phyloP scores from a whole-genome alignment of 805 yeast species.

The Candida germanica region DNA sequence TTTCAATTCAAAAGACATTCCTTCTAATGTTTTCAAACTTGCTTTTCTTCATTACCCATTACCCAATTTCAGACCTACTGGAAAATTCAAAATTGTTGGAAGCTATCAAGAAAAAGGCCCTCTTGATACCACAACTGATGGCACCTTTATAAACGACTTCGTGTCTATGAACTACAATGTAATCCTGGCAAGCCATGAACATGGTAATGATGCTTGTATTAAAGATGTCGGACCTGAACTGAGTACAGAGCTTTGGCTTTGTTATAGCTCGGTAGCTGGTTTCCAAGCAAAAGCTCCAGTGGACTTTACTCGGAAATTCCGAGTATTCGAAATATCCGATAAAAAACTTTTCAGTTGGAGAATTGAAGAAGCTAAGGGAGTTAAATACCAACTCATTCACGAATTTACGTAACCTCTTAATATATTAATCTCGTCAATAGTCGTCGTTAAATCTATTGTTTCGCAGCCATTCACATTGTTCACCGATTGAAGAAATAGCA shows the following conservation, averaged over 20 bases:
- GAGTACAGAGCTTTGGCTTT: conserved; percentile 28
- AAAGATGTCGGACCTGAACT: conserved; percentile 11
- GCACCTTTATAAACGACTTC: conserved; percentile 31
- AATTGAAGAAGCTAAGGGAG: conserved; percentile 24
- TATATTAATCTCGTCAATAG: too few relatives aligned
- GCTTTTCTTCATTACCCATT: conserved; percentile 40
- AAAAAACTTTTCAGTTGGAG: conserved; percentile 37
- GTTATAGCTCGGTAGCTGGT: conserved; percentile 40
- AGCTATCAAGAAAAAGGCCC: conserved; percentile 35
- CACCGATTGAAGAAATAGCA: too few relatives aligned
- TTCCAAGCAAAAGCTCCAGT: conserved; percentile 31
- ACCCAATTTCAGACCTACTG: conserved; percentile 40
- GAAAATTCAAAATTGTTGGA: conserved; percentile 38
- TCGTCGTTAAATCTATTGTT: too few relatives aligned
- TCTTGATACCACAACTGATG: conserved; percentile 26
- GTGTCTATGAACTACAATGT: conserved; percentile 33
- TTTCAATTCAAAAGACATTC: conserved; percentile 11
- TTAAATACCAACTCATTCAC: conserved; percentile 27
- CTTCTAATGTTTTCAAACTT: conserved; percentile 21
- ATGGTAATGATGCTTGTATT: conserved; percentile 42
- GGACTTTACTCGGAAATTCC: conserved; percentile 28
- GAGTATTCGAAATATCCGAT: conserved; percentile 32
- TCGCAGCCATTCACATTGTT: neutral
- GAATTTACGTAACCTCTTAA: too few relatives aligned
- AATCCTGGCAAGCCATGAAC: conserved; percentile 43